phyloP scores from a whole-genome alignment of 2,329 filamentous ascomycete genomes.

The Beauveria medogensis region DNA sequence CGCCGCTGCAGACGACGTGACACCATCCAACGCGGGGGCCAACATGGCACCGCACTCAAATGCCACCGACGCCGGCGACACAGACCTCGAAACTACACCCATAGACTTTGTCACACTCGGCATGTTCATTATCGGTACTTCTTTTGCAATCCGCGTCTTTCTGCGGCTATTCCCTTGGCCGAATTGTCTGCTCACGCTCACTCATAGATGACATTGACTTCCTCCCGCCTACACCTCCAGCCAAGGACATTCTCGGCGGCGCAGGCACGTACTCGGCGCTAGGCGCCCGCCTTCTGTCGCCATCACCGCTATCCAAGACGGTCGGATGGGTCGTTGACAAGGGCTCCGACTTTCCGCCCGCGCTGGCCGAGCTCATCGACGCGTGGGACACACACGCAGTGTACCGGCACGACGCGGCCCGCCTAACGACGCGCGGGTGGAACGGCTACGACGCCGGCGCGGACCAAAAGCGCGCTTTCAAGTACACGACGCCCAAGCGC shows the following conservation, averaged over 20 bases:
- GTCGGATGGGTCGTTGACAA: conserved; percentile 90
- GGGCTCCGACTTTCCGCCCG: conserved; percentile 74
- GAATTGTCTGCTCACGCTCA: neutral
- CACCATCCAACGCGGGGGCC: neutral
- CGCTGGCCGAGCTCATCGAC: conserved; percentile 54
- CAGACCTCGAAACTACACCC: neutral
- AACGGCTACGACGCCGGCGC: conserved; percentile 69
- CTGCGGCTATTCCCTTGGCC: too few relatives aligned
- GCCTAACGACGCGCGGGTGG: conserved; percentile 83
- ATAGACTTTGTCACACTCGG: conserved; percentile 63
- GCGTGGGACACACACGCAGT: conserved; percentile 70
- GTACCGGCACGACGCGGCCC: conserved; percentile 55
- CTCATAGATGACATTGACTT: conserved; percentile 83
- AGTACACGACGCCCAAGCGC: conserved; percentile 79
- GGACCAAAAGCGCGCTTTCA: conserved; percentile 66
- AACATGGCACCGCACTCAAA: conserved; percentile 7
- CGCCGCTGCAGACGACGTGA: neutral
- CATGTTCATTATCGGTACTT: conserved; percentile 64
- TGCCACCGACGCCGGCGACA: neutral
- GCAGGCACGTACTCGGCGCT: conserved; percentile 81
- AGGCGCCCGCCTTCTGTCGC: conserved; percentile 81
- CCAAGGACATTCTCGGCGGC: conserved; percentile 75
- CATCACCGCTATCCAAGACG: conserved; percentile 52
- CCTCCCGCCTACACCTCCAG: conserved; percentile 57
- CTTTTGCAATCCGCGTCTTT: neutral